These are phyloP conservation scores for Apiospora kogelbergensis DNA, from an alignment of 2,329 filamentous ascomycete species.

Conservation along the genomic window DNA sequence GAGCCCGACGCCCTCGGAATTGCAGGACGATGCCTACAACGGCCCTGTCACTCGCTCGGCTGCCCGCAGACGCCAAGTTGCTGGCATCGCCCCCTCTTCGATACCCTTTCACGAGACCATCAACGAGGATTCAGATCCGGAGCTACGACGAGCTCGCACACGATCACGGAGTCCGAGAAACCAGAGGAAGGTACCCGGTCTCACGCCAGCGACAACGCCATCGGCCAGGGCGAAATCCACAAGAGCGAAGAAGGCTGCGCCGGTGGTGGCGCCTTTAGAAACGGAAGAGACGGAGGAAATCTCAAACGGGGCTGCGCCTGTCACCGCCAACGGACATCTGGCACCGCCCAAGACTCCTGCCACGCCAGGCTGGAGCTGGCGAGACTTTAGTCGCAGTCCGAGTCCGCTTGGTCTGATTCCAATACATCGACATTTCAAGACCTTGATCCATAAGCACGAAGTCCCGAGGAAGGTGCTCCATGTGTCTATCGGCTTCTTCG, in stretches of 20 bases:
- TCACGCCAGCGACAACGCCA: constrained; percentile 49
- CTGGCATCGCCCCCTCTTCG: constrained; percentile 44
- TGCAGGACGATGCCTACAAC: constrained; percentile 58
- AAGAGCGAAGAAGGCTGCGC: constrained; percentile 20
- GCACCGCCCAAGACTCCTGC: constrained; percentile 62
- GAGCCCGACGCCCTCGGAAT: constrained; percentile 71
- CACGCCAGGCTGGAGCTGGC: constrained; percentile 73
- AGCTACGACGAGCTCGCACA: constrained; percentile 63
- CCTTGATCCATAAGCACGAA: constrained; percentile 93
- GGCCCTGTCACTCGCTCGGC: constrained; percentile 78
- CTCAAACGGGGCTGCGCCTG: constrained; percentile 19
- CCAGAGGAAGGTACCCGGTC: constrained; percentile 48
- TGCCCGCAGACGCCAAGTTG: constrained; percentile 53
- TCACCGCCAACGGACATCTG: constrained; percentile 64
- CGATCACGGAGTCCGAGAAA: constrained; percentile 70
- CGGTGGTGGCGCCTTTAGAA: constrained; percentile 31
- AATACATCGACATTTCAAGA: constrained; percentile 88
- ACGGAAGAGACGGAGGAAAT: constrained; percentile 19
- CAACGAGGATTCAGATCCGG: constrained; percentile 52
- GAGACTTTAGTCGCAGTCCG: constrained; percentile 86
- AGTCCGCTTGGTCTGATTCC: constrained; percentile 93
- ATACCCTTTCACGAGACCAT: constrained; percentile 60
- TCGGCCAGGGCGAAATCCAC: background rate
- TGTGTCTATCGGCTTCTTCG: constrained; percentile 94
- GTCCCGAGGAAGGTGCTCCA: constrained; percentile 92